Conservation (phyloP, 2,329 filamentous ascomycete genomes). For the Sclerotinia trifoliorum region DNA sequence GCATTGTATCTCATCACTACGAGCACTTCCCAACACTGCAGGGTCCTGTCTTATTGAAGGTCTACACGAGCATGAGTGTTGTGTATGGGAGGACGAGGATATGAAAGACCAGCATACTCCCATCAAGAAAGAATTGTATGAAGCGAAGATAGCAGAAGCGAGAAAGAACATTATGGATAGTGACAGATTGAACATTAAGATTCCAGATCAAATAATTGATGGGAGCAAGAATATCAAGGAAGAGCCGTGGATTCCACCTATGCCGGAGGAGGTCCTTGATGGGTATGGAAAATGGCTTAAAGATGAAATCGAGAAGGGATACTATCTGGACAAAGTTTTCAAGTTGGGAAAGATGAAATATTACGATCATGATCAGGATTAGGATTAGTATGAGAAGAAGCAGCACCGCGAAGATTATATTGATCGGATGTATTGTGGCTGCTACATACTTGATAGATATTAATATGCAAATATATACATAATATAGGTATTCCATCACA, state of each 20-base stretch:
- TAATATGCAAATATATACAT: background rate
- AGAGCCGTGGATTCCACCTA: background rate
- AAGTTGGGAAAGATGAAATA: background rate
- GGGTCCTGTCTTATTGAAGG: conserved; percentile 1
- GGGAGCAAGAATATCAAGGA: conserved; percentile 5
- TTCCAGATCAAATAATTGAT: background rate
- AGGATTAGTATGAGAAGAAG: background rate
- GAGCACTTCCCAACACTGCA: background rate
- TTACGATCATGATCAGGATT: background rate
- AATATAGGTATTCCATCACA: background rate
- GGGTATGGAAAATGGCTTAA: background rate
- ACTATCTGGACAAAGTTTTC: background rate
- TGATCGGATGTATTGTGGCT: background rate
- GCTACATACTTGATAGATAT: background rate
- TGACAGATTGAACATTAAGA: background rate
- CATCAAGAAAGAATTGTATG: background rate
- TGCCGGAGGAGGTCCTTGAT: background rate
- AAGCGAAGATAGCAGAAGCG: background rate
- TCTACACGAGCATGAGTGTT: conserved; percentile 2
- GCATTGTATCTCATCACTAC: conserved; percentile 12
- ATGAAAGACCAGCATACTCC: background rate
- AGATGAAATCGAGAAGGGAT: background rate
- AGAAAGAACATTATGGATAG: background rate
- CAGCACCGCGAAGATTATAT: background rate
- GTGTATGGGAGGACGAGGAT: background rate